phyloP scores from a whole-genome alignment of 352 stramenopile species.

The Globisporangium spiculum region DNA sequence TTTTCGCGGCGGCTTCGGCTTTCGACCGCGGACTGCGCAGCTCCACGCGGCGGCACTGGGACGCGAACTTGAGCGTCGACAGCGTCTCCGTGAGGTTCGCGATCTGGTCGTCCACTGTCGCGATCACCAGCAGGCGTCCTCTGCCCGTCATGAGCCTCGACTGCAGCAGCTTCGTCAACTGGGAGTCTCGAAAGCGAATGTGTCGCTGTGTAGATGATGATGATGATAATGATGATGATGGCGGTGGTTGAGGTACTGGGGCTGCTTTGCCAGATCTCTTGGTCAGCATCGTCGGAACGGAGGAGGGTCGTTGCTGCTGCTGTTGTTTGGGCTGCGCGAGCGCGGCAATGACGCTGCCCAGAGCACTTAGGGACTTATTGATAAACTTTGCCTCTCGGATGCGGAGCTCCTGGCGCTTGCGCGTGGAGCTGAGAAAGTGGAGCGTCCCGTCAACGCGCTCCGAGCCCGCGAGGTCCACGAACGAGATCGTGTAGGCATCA shows the following conservation, averaged over 20 bases:
- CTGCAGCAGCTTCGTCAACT: constrained; percentile 71
- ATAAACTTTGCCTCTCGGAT: constrained; percentile 82
- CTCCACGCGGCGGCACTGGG: constrained; percentile 59
- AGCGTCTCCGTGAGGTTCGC: constrained; percentile 61
- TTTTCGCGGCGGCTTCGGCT: constrained; percentile 11
- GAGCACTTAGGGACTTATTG: constrained; percentile 62
- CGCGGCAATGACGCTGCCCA: constrained; percentile 65
- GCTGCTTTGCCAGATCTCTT: constrained; percentile 4
- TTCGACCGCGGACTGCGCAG: constrained; percentile 24
- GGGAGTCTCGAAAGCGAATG: constrained; percentile 70
- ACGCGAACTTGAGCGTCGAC: constrained; percentile 75
- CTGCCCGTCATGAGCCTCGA: constrained; percentile 40
- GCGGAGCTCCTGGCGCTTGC: constrained; percentile 50
- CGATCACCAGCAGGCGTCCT: constrained; percentile 54
- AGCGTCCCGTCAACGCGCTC: constrained; percentile 55
- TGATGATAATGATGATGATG: background rate
- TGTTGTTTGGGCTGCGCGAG: constrained; percentile 34
- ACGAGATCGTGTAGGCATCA: constrained; percentile 44
- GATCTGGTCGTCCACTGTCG: constrained; percentile 54
- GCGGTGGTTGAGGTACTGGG: background rate
- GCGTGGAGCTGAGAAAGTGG: constrained; percentile 49
- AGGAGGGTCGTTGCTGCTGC: background rate
- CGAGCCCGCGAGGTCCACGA: constrained; percentile 71
- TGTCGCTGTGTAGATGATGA: constrained; percentile 19
- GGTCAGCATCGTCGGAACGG: background rate